Percentiles rank a stretch among this genome's conserved stretches.
Evolutionary conservation across 2,329 filamentous ascomycete species (phyloP).

Genomic region (Drechmeria coniospora): DNA sequence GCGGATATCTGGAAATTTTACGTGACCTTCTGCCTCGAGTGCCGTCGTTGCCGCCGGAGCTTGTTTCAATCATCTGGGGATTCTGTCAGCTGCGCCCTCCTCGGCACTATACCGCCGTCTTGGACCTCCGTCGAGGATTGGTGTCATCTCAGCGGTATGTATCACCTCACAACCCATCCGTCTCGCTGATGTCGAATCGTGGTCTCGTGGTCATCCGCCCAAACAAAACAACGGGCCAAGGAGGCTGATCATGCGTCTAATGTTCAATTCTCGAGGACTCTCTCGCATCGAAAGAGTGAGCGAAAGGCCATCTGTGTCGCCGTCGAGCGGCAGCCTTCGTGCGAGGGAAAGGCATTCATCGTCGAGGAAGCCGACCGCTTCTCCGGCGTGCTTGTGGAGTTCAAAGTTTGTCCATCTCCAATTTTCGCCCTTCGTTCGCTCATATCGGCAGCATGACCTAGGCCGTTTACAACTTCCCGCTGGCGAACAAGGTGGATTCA

Average conservation of each 20-base stretch:
- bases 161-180: background rate
- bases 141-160: background rate
- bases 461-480: constrained; percentile 2
- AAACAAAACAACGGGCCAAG: background rate
- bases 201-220: background rate
- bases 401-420: no score
- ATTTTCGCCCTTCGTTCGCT: no score
- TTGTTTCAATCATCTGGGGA: constrained; percentile 1
- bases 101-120: constrained; percentile 1
- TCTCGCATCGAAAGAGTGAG: constrained; percentile 1
- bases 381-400: constrained; percentile 2
- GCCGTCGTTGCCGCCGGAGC: background rate
- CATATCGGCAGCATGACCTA: constrained; percentile 1
- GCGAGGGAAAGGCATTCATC: constrained; percentile 1
- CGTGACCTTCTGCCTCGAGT: background rate
- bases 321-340: background rate
- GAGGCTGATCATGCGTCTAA: constrained; percentile 1
- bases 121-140: constrained; percentile 1
- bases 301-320: no score
- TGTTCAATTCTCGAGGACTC: background rate
- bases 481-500: background rate
- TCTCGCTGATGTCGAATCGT: constrained; percentile 1
- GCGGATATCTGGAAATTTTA: background rate
- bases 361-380: constrained; percentile 1
- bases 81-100: background rate